Evolutionary conservation across 2,329 filamentous ascomycete species (phyloP).

Genomic region (Aspergillus phoenicis): DNA sequence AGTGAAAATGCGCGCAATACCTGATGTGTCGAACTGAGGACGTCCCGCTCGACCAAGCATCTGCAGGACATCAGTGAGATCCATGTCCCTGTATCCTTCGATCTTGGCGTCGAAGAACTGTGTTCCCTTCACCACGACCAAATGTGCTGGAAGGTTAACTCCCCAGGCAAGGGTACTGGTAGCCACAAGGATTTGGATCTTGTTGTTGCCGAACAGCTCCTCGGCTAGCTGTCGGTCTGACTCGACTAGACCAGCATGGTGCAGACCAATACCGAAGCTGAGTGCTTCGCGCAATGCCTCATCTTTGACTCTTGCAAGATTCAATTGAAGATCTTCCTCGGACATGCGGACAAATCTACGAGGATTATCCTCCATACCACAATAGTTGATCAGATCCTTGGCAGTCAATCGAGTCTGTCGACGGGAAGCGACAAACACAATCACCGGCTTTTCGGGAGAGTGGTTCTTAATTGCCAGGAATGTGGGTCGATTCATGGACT

Average conservation of each 20-base stretch:
- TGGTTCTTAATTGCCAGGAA: slow-evolving; percentile 96
- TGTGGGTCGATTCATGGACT: slow-evolving; percentile 97
- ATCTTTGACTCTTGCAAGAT: slow-evolving; percentile 88
- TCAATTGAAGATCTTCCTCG: slow-evolving; percentile 87
- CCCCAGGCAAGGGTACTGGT: slow-evolving; percentile 98
- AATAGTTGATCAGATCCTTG: slow-evolving; percentile 94
- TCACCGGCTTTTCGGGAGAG: slow-evolving; percentile 94
- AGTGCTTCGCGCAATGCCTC: slow-evolving; percentile 90
- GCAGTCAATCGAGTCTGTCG: slow-evolving; percentile 93
- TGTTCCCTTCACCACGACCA: slow-evolving; percentile 96
- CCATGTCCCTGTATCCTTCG: slow-evolving; percentile 98
- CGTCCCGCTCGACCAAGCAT: slow-evolving; percentile 96
- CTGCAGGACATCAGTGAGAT: slow-evolving; percentile 94
- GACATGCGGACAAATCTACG: slow-evolving; percentile 90
- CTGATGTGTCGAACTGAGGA: slow-evolving; percentile 93
- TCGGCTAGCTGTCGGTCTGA: slow-evolving; percentile 89
- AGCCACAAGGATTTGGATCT: slow-evolving; percentile 94
- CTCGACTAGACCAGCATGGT: slow-evolving; percentile 95
- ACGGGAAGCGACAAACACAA: slow-evolving; percentile 95
- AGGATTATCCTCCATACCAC: slow-evolving; percentile 97
- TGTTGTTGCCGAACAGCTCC: slow-evolving; percentile 94
- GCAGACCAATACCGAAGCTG: slow-evolving; percentile 93
- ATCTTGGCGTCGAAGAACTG: slow-evolving; percentile 98
- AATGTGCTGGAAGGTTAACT: slow-evolving; percentile 93
- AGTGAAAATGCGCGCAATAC: slow-evolving; percentile 95